phyloP scores from a whole-genome alignment of 192 early-diverging fungal species.

The Jimgerdemannia flammicorona region DNA sequence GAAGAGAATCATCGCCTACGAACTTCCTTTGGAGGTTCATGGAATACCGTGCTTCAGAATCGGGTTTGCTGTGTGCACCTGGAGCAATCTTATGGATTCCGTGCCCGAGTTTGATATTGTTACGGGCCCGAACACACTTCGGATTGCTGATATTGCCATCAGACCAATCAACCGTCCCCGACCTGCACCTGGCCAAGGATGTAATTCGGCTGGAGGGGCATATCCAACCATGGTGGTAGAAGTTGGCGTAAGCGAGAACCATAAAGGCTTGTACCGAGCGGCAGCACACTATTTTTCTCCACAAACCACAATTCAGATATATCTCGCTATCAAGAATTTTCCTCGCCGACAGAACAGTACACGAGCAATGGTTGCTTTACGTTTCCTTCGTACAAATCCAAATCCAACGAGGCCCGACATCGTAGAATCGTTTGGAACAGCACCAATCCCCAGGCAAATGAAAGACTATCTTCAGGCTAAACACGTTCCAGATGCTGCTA shows the following conservation, averaged over 20 bases:
- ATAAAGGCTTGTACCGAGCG: background rate
- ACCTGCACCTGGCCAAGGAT: conserved; percentile 1
- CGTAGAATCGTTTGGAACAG: conserved; percentile 15
- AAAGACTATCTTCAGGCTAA: background rate
- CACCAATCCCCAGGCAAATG: background rate
- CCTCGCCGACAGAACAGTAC: conserved; percentile 1
- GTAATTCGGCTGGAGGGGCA: background rate
- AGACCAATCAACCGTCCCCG: background rate
- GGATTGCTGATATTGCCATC: background rate
- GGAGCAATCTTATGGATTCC: background rate
- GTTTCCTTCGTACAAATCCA: conserved; percentile 9
- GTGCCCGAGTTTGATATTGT: background rate
- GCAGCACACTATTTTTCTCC: conserved; percentile 13
- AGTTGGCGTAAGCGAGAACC: background rate
- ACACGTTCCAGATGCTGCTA: background rate
- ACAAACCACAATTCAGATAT: conserved; percentile 7
- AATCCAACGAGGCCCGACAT: conserved; percentile 9
- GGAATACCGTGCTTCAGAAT: background rate
- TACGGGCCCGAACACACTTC: background rate
- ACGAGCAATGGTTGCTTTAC: background rate
- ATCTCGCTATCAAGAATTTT: conserved; percentile 15
- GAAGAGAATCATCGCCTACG: background rate
- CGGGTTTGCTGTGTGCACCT: background rate
- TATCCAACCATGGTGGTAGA: conserved; percentile 16
- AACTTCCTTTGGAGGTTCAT: background rate